Evolutionary conservation across 805 yeast species (phyloP).

Genomic region (Monosporozyma unispora): DNA sequence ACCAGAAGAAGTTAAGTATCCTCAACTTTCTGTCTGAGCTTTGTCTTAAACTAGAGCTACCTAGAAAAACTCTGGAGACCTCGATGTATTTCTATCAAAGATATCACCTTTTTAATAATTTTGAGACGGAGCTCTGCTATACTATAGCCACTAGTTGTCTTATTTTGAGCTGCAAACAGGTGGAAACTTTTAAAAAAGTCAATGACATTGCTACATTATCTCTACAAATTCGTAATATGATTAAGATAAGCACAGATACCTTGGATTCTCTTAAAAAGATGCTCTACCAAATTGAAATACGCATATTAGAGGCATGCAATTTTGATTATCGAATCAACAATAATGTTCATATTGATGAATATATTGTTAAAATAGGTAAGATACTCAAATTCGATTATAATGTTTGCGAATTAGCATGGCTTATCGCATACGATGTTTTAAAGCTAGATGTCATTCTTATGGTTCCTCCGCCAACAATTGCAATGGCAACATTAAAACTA

Average conservation of each 20-base stretch:
- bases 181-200: conserved; percentile 73
- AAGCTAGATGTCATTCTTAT: conserved; percentile 59
- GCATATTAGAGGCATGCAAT: conserved; percentile 63
- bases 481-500: conserved; percentile 56
- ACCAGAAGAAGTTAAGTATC: conserved; percentile 44
- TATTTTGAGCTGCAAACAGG: conserved; percentile 65
- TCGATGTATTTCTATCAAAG: conserved; percentile 69
- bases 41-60: conserved; percentile 49
- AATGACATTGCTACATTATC: conserved; percentile 45
- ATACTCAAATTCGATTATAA: conserved; percentile 38
- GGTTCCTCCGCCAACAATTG: conserved; percentile 67
- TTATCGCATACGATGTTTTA: conserved; percentile 63
- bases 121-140: conserved; percentile 44
- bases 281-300: conserved; percentile 56
- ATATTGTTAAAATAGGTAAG: conserved; percentile 53
- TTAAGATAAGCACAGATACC: conserved; percentile 23
- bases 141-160: conserved; percentile 64
- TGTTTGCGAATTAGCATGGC: conserved; percentile 55
- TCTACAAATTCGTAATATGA: conserved; percentile 27
- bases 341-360: conserved; percentile 47
- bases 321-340: conserved; percentile 67
- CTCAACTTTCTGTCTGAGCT: conserved; percentile 47
- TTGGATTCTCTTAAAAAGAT: conserved; percentile 49
- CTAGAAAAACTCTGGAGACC: conserved; percentile 59
- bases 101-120: conserved; percentile 54